Percentiles rank a stretch among this genome's conserved stretches.
Evolutionary conservation across 805 yeast genomes (phyloP).

Genomic region (Spathaspora arborariae): DNA sequence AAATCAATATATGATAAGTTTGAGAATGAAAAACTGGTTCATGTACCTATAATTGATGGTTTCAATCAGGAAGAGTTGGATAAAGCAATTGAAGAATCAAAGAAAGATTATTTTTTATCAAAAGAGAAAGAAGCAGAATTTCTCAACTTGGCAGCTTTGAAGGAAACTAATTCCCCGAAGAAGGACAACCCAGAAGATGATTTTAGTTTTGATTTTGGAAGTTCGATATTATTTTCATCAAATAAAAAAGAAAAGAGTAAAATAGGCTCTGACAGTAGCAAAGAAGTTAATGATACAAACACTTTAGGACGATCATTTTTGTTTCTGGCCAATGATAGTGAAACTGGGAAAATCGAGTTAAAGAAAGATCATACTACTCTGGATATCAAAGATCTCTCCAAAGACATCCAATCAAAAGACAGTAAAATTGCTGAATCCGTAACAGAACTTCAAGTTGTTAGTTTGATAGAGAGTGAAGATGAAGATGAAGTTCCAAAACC

Average conservation of each 20-base stretch:
- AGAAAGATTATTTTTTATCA: constrained; percentile 33
- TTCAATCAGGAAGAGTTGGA: constrained; percentile 37
- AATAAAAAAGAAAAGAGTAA: not conserved
- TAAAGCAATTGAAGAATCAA: constrained; percentile 46
- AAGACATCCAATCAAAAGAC: no score
- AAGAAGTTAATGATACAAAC: not conserved
- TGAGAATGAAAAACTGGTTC: constrained; percentile 8
- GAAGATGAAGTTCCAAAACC: constrained; percentile 10
- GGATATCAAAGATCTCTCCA: not conserved
- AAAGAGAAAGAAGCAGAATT: constrained; percentile 18
- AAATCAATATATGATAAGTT: constrained; percentile 34
- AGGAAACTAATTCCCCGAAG: not conserved
- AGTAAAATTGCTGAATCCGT: constrained; percentile 7
- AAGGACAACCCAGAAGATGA: not conserved
- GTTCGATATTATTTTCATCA: constrained; percentile 17
- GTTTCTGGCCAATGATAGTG: constrained; percentile 4
- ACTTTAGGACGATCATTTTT: constrained; percentile 7
- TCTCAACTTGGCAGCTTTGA: not conserved
- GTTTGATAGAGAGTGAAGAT: constrained; percentile 13
- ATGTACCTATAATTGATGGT: constrained; percentile 5
- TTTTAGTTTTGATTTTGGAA: constrained; percentile 13
- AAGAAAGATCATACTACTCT: not conserved
- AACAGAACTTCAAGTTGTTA: constrained; percentile 12
- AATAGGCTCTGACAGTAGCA: not conserved
- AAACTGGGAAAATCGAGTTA: constrained; percentile 5